Conservation (phyloP, 768 basidiomycete species). For the Amanita exitialis region DNA sequence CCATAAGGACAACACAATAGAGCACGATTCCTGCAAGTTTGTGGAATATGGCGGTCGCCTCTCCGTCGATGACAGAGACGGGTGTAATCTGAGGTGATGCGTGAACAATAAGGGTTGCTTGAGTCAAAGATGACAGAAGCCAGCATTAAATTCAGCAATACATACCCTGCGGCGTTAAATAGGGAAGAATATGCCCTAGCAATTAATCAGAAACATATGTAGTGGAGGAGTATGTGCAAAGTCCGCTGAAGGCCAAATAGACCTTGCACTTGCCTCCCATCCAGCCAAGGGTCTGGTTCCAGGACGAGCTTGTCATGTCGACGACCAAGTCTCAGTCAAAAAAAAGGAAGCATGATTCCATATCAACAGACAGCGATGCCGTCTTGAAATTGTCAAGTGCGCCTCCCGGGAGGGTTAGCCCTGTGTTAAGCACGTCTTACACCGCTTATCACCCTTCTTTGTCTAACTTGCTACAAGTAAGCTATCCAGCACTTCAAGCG, state of each 20-base stretch:
- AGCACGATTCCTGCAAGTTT: background rate
- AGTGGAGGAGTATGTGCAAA: background rate
- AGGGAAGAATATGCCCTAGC: slow-evolving; percentile 3
- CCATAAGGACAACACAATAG: background rate
- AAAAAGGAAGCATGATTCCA: slow-evolving; percentile 29
- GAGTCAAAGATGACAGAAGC: background rate
- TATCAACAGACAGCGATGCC: slow-evolving; percentile 13
- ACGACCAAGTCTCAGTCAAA: slow-evolving; percentile 28
- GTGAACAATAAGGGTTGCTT: background rate
- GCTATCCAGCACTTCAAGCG: slow-evolving; percentile 56
- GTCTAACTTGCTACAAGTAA: slow-evolving; percentile 14
- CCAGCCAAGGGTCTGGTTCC: slow-evolving; percentile 3
- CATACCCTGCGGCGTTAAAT: slow-evolving; percentile 3
- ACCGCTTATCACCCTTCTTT: background rate
- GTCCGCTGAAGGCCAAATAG: slow-evolving; percentile 4
- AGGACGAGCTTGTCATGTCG: slow-evolving; percentile 22
- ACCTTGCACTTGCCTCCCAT: slow-evolving; percentile 5
- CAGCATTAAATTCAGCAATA: background rate
- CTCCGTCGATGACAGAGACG: background rate
- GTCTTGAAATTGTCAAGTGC: slow-evolving; percentile 21
- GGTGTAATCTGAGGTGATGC: background rate
- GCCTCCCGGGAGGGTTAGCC: slow-evolving; percentile 20
- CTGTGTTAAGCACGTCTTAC: slow-evolving; percentile 25
- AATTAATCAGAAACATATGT: slow-evolving; percentile 5
- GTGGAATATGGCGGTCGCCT: background rate